Conservation (phyloP, 1,139 yeast species). For the Kodamaea plutei region DNA sequence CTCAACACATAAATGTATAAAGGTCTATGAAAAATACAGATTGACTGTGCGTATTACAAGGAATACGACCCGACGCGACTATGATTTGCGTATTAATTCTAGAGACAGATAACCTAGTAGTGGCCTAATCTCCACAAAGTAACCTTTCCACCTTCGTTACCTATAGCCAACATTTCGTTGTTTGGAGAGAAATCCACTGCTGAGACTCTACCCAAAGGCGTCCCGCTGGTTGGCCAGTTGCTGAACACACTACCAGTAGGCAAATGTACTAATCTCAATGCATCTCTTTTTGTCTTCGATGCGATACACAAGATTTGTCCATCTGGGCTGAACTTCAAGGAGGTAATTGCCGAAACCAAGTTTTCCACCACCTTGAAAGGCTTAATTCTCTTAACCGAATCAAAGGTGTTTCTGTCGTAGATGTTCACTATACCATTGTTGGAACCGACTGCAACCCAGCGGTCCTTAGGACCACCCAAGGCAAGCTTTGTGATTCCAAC, state of each 20-base stretch:
- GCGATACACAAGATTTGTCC: slow-evolving; percentile 89
- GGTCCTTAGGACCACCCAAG: slow-evolving; percentile 71
- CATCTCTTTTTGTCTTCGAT: slow-evolving; percentile 81
- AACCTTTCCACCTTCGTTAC: slow-evolving; percentile 87
- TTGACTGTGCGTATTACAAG: no score
- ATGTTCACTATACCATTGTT: slow-evolving; percentile 86
- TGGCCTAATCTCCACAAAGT: slow-evolving; percentile 88
- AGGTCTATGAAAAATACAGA: no score
- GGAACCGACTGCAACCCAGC: slow-evolving; percentile 88
- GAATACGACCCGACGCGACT: no score
- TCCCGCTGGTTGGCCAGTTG: slow-evolving; percentile 97
- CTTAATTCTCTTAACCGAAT: slow-evolving; percentile 22
- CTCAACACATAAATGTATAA: no score
- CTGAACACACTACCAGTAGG: slow-evolving; percentile 83
- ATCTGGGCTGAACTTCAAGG: slow-evolving; percentile 73
- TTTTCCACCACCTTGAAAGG: slow-evolving; percentile 70
- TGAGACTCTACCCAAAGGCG: slow-evolving; percentile 93
- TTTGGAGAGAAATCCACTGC: slow-evolving; percentile 77
- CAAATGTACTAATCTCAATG: slow-evolving; percentile 79
- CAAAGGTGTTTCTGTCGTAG: slow-evolving; percentile 53
- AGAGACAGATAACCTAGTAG: no score
- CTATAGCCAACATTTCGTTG: slow-evolving; percentile 80
- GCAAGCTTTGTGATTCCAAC: slow-evolving; percentile 76
- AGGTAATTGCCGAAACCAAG: slow-evolving; percentile 74
- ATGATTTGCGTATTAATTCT: no score